Conservation (phyloP, 805 yeast species). For the Jamesozyma hellenica region DNA sequence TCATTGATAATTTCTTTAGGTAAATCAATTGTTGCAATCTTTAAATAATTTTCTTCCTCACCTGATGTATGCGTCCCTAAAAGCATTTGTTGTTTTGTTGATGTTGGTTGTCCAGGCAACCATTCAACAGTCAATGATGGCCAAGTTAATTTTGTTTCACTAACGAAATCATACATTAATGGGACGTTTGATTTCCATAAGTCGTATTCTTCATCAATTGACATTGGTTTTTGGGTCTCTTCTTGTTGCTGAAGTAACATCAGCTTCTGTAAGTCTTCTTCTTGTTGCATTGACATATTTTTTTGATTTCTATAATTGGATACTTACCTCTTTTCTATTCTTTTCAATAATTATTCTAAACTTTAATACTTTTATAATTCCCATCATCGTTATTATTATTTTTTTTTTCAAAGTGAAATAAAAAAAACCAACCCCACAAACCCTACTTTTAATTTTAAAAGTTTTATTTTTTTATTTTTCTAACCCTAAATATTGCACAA, state of each 20-base stretch:
- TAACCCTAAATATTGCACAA: too few species aligned
- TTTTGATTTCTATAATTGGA: too few species aligned
- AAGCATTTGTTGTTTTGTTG: slow-evolving; percentile 41
- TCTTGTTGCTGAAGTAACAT: too few species aligned
- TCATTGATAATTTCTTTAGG: slow-evolving; percentile 30
- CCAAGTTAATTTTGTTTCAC: slow-evolving; percentile 74
- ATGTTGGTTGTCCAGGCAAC: slow-evolving; percentile 37
- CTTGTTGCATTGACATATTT: background rate
- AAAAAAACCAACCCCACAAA: too few species aligned
- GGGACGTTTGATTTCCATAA: slow-evolving; percentile 76
- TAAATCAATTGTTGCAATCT: slow-evolving; percentile 51
- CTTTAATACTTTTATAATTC: too few species aligned
- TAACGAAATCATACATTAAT: slow-evolving; percentile 72
- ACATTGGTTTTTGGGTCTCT: slow-evolving; percentile 7
- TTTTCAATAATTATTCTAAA: too few species aligned
- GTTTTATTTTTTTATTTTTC: too few species aligned
- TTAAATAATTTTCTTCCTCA: slow-evolving; percentile 54
- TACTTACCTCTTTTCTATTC: too few species aligned
- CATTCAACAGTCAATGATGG: slow-evolving; percentile 74
- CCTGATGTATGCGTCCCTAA: slow-evolving; percentile 71
- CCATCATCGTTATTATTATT: too few species aligned
- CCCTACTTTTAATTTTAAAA: too few species aligned
- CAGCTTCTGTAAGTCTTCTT: too few species aligned
- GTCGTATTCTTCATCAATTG: slow-evolving; percentile 50
- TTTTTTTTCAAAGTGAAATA: too few species aligned